phyloP scores from a whole-genome alignment of 257 asterid genomes.

The Nicotiana sylvestris region DNA sequence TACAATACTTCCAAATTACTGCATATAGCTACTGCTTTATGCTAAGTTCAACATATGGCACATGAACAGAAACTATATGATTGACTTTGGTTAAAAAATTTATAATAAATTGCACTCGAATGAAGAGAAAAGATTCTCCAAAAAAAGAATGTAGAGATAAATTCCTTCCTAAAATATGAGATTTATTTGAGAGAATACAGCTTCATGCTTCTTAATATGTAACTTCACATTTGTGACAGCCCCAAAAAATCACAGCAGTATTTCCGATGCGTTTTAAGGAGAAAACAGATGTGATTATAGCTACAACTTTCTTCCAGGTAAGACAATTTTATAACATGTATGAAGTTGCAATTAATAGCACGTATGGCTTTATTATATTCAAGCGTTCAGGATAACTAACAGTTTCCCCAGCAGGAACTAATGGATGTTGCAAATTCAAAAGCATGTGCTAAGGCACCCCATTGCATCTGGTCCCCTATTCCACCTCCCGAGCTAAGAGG shows the following conservation, averaged over 20 bases:
- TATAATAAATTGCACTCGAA: not conserved
- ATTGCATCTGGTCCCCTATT: slow-evolving; percentile 75
- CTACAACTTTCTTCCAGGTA: slow-evolving; percentile 86
- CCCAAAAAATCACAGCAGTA: slow-evolving; percentile 59
- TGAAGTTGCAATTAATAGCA: not conserved
- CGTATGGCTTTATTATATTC: not conserved
- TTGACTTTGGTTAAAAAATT: not conserved
- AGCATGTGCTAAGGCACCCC: slow-evolving; percentile 64
- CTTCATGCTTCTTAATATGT: slow-evolving; percentile 10
- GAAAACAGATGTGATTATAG: slow-evolving; percentile 60
- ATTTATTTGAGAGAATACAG: not conserved
- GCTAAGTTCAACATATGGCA: not conserved
- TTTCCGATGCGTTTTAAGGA: slow-evolving; percentile 90
- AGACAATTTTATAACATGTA: not conserved
- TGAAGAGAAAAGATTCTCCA: not conserved
- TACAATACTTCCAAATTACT: not conserved
- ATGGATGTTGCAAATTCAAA: slow-evolving; percentile 62
- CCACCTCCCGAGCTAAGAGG: slow-evolving; percentile 92
- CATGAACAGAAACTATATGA: not conserved
- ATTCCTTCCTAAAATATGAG: not conserved
- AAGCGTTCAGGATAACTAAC: not conserved
- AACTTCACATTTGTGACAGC: slow-evolving; percentile 35
- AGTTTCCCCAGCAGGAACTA: slow-evolving; percentile 48
- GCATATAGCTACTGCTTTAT: not conserved
- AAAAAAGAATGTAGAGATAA: not conserved